phyloP scores from a whole-genome alignment of 441 rosid genomes.

The Cnidoscolus chayamansa region DNA sequence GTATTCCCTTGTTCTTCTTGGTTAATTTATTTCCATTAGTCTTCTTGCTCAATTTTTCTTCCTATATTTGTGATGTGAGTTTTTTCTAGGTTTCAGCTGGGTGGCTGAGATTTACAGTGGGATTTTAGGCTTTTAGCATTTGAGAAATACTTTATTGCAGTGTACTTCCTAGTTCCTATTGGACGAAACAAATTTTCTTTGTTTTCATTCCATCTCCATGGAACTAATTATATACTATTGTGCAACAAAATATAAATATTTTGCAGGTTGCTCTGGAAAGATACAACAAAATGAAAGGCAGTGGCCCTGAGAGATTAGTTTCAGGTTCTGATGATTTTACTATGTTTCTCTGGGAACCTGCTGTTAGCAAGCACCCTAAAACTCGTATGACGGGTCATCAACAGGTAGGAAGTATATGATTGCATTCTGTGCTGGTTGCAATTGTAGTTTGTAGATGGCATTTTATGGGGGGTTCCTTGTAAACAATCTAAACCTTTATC shows the following conservation, averaged over 20 bases:
- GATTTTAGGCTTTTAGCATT: neutral
- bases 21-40: neutral
- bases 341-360: constrained; percentile 98
- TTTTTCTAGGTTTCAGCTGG: neutral
- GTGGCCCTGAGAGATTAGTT: constrained; percentile 85
- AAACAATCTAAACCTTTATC: constrained; percentile 5
- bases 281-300: constrained; percentile 79
- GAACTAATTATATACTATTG: constrained; percentile 5
- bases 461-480: constrained; percentile 13
- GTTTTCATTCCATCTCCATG: neutral
- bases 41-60: neutral
- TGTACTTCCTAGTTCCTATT: constrained; percentile 10
- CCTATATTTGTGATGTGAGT: too few relatives aligned
- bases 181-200: neutral
- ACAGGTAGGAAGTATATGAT: constrained; percentile 45
- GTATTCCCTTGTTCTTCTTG: too few relatives aligned
- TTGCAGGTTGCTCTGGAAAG: constrained; percentile 72
- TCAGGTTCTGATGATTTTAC: constrained; percentile 98
- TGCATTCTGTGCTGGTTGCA: constrained; percentile 14
- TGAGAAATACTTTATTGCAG: too few relatives aligned
- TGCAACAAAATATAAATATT: neutral
- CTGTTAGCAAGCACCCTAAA: constrained; percentile 80
- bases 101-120: neutral
- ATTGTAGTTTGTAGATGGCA: constrained; percentile 5
- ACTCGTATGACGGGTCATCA: constrained; percentile 94